Conservation (phyloP, 768 basidiomycete species). For the Lactifluus hygrophoroides region DNA sequence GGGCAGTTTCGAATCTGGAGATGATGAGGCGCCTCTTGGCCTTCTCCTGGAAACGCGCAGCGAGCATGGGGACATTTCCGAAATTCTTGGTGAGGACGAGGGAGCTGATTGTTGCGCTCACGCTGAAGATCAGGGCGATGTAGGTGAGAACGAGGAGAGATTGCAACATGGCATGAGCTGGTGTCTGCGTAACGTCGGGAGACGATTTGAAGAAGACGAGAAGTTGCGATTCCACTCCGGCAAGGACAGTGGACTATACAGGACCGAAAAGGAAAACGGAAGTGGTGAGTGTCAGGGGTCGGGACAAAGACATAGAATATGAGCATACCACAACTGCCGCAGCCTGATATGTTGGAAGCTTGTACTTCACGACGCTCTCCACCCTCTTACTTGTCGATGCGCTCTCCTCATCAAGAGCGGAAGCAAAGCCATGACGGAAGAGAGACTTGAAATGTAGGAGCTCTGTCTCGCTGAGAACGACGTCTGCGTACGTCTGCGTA, state of each 20-base stretch:
- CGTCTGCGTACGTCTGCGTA: not conserved
- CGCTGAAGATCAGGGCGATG: conserved; percentile 17
- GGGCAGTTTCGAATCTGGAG: not conserved
- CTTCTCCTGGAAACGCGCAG: not conserved
- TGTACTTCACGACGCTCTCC: conserved; percentile 1
- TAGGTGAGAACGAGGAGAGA: conserved; percentile 16
- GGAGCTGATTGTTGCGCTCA: conserved; percentile 16
- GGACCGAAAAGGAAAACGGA: not conserved
- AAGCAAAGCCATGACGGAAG: not conserved
- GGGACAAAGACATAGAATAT: not conserved
- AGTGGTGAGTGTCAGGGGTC: not conserved
- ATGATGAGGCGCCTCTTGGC: not conserved
- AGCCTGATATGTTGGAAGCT: conserved; percentile 13
- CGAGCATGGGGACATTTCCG: conserved; percentile 8
- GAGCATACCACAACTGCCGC: conserved; percentile 11
- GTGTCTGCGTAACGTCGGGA: not conserved
- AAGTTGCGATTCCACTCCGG: conserved; percentile 16
- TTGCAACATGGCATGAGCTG: not conserved
- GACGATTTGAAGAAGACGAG: conserved; percentile 9
- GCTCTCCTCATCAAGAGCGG: not conserved
- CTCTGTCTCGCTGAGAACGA: not conserved
- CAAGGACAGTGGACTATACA: conserved; percentile 17
- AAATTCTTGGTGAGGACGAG: conserved; percentile 16
- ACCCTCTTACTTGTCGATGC: not conserved
- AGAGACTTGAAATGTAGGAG: not conserved